Percentiles rank a stretch among this genome's conserved stretches.
These are phyloP conservation scores for Aspergillus unguis DNA, from an alignment of 2,329 filamentous ascomycete genomes.

Conservation along the genomic window DNA sequence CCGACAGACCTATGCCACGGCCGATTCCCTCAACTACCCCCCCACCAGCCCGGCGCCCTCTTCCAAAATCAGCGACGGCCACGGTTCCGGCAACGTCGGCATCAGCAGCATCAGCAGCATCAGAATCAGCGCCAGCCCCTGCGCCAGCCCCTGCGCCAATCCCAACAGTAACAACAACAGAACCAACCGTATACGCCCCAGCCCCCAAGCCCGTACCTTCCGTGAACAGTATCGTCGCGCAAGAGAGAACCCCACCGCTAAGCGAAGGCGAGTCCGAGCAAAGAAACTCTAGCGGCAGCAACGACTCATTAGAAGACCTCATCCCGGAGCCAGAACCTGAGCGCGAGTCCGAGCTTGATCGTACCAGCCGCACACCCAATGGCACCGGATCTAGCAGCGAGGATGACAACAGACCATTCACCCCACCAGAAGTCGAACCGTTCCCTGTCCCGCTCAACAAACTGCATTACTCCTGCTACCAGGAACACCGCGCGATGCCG, in stretches of 20 bases:
- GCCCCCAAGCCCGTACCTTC: background rate
- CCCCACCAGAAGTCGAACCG: constrained; percentile 33
- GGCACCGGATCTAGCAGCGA: constrained; percentile 16
- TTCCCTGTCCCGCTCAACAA: constrained; percentile 35
- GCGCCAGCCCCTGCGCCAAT: background rate
- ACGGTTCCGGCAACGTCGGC: background rate
- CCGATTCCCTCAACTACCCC: constrained; percentile 1
- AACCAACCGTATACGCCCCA: constrained; percentile 1
- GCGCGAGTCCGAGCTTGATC: constrained; percentile 16
- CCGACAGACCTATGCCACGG: constrained; percentile 2
- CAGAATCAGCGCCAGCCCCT: background rate
- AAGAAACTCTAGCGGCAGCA: constrained; percentile 14
- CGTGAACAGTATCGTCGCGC: constrained; percentile 2
- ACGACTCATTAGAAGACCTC: constrained; percentile 31
- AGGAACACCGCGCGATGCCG: constrained; percentile 37
- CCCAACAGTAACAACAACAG: background rate
- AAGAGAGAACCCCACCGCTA: constrained; percentile 13
- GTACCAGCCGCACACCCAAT: constrained; percentile 15
- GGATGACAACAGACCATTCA: constrained; percentile 21
- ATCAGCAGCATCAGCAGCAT: background rate
- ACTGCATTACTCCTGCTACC: constrained; percentile 40
- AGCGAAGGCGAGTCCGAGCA: constrained; percentile 14
- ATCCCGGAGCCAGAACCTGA: constrained; percentile 35
- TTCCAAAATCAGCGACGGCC: background rate
- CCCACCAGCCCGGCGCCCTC: background rate